phyloP scores from a whole-genome alignment of 2,329 filamentous ascomycete species.

The Aspergillus sp. region DNA sequence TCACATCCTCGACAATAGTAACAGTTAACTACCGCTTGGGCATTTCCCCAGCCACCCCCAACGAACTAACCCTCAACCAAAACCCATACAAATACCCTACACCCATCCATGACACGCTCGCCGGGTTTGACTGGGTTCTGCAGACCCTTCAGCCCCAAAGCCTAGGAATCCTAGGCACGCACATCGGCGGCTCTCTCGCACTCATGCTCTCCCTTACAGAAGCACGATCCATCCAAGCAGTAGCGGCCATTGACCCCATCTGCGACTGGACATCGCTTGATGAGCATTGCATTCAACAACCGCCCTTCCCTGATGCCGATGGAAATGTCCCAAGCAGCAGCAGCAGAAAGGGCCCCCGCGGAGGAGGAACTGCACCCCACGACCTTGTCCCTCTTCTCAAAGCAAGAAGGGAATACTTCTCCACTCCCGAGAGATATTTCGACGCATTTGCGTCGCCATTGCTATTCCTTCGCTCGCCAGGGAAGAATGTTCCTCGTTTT shows the following conservation, averaged over 20 bases:
- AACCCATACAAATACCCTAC: slow-evolving; percentile 34
- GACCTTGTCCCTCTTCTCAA: slow-evolving; percentile 40
- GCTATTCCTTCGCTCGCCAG: slow-evolving; percentile 45
- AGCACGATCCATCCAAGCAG: slow-evolving; percentile 33
- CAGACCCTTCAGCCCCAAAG: slow-evolving; percentile 31
- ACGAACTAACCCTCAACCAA: neutral
- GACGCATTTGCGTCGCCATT: slow-evolving; percentile 48
- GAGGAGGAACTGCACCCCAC: slow-evolving; percentile 20
- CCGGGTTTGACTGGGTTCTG: slow-evolving; percentile 43
- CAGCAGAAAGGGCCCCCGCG: neutral
- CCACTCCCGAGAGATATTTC: slow-evolving; percentile 42
- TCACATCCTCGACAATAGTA: slow-evolving; percentile 38
- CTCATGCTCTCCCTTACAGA: slow-evolving; percentile 48
- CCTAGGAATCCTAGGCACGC: slow-evolving; percentile 36
- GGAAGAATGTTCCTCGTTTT: slow-evolving; percentile 38
- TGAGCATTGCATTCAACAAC: slow-evolving; percentile 36
- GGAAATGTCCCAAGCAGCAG: neutral
- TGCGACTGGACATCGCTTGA: slow-evolving; percentile 46
- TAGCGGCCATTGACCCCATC: slow-evolving; percentile 38
- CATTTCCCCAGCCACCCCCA: neutral
- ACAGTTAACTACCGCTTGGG: slow-evolving; percentile 46
- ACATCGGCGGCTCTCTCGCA: slow-evolving; percentile 45
- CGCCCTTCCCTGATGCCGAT: neutral
- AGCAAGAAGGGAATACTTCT: slow-evolving; percentile 40
- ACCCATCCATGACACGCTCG: slow-evolving; percentile 43